A percentile compares a stretch with the other conserved stretches of the same genome.
These are phyloP conservation scores for Neurospora sp. DNA, from an alignment of 495 filamentous ascomycete genomes.

Conservation along the genomic window DNA sequence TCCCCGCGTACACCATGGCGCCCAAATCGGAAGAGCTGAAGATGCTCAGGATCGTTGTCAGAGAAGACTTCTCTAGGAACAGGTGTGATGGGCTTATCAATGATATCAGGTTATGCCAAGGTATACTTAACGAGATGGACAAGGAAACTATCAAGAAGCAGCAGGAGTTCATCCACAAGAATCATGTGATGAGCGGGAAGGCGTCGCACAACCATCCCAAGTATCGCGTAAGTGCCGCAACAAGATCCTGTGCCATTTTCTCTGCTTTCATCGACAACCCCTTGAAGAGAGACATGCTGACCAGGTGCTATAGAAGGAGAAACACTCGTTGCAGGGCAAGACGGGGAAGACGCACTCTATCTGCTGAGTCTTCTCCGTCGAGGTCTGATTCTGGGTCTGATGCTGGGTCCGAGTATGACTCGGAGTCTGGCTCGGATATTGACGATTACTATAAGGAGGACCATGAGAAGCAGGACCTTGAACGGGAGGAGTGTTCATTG, in stretches of 20 bases:
- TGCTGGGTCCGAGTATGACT: neutral
- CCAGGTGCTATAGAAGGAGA: slow-evolving; percentile 45
- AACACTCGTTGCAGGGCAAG: slow-evolving; percentile 79
- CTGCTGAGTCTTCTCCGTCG: slow-evolving; percentile 38
- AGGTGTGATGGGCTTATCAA: slow-evolving; percentile 62
- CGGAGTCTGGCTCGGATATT: neutral
- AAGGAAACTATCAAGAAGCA: slow-evolving; percentile 53
- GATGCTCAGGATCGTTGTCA: slow-evolving; percentile 79
- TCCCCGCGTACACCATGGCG: slow-evolving; percentile 93
- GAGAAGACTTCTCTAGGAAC: slow-evolving; percentile 74
- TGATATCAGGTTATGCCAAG: slow-evolving; percentile 62
- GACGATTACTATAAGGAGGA: neutral
- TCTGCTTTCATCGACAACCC: neutral
- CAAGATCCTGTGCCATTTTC: slow-evolving; percentile 9
- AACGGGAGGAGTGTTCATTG: neutral
- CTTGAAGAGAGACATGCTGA: slow-evolving; percentile 9
- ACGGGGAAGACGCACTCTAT: slow-evolving; percentile 78
- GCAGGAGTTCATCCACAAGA: slow-evolving; percentile 50
- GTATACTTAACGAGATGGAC: slow-evolving; percentile 64
- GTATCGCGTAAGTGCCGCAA: slow-evolving; percentile 34
- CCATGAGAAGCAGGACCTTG: neutral
- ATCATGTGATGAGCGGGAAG: slow-evolving; percentile 45
- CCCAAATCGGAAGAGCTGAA: slow-evolving; percentile 50
- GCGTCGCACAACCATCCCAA: slow-evolving; percentile 51
- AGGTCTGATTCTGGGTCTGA: neutral